Conservation (phyloP, 208 protist species). For the Crithidia fasciculata region DNA sequence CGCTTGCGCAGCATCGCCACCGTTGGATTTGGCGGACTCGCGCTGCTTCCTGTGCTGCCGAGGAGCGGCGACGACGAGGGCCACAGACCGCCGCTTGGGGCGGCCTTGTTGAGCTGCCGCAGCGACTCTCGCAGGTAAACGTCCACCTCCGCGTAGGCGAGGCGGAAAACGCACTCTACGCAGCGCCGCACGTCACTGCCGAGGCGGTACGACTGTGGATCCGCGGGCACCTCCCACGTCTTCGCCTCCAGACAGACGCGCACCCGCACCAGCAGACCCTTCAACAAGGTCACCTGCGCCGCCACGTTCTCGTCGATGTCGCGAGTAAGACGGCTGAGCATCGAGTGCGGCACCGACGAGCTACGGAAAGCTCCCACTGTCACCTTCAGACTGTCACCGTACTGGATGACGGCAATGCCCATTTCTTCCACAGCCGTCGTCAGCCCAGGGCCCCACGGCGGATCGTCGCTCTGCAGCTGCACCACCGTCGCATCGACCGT, state of each 20-base stretch:
- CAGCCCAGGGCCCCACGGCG: slow-evolving; percentile 28
- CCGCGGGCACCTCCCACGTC: slow-evolving; percentile 34
- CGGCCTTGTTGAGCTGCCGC: slow-evolving; percentile 58
- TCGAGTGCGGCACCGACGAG: slow-evolving; percentile 53
- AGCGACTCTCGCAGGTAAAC: slow-evolving; percentile 75
- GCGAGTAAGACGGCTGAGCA: slow-evolving; percentile 48
- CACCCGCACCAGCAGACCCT: slow-evolving; percentile 33
- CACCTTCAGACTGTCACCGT: slow-evolving; percentile 34
- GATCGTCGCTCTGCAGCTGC: slow-evolving; percentile 64
- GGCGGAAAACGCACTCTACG: slow-evolving; percentile 46
- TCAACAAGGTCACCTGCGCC: slow-evolving; percentile 36
- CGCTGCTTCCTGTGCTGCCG: not conserved
- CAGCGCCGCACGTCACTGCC: slow-evolving; percentile 47
- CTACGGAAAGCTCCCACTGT: slow-evolving; percentile 33
- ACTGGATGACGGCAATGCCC: slow-evolving; percentile 23
- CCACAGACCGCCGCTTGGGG: slow-evolving; percentile 18
- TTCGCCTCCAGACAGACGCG: slow-evolving; percentile 33
- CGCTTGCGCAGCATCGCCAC: slow-evolving; percentile 46
- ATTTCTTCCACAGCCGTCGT: slow-evolving; percentile 28
- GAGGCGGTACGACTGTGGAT: slow-evolving; percentile 39
- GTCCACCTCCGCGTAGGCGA: slow-evolving; percentile 62
- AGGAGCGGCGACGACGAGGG: slow-evolving; percentile 15
- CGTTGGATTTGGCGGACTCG: slow-evolving; percentile 9
- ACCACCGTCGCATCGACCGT: slow-evolving; percentile 44
- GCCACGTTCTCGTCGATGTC: slow-evolving; percentile 50